Percentiles rank a stretch among this genome's conserved stretches.
phyloP scores from a whole-genome alignment of 2,329 filamentous ascomycete species.

The Metarhizium anisopliae region DNA sequence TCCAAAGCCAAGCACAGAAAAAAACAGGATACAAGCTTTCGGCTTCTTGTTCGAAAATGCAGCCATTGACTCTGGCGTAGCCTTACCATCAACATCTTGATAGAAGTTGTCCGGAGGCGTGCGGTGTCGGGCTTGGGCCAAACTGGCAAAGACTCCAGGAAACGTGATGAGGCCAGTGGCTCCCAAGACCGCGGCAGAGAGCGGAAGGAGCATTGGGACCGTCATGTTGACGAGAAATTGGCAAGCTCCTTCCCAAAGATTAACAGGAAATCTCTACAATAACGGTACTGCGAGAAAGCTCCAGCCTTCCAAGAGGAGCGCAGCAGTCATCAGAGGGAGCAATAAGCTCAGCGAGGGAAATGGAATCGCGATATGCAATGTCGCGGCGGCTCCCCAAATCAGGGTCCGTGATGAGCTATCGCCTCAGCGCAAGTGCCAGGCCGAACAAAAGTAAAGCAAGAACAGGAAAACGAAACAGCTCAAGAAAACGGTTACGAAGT shows the following conservation, averaged over 20 bases:
- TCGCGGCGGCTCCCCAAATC: too few relatives aligned
- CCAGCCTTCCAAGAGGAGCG: background rate
- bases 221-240: conserved; percentile 2
- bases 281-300: background rate
- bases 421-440: background rate
- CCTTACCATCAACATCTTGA: conserved; percentile 60
- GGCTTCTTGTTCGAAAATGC: conserved; percentile 53
- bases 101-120: conserved; percentile 43
- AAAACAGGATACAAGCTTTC: conserved; percentile 44
- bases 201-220: conserved; percentile 11
- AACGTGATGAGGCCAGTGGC: conserved; percentile 26
- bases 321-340: background rate
- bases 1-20: conserved; percentile 44
- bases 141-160: conserved; percentile 25
- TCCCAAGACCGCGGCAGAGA: conserved; percentile 24
- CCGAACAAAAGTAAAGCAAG: background rate
- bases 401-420: background rate
- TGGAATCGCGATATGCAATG: background rate
- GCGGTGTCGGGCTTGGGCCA: conserved; percentile 24
- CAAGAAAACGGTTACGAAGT: background rate
- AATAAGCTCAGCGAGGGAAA: background rate
- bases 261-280: conserved; percentile 1
- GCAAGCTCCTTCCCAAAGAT: background rate
- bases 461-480: background rate
- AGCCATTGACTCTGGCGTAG: conserved; percentile 52